Conservation (phyloP, 2,329 filamentous ascomycete species). For the Xylaria sp. region DNA sequence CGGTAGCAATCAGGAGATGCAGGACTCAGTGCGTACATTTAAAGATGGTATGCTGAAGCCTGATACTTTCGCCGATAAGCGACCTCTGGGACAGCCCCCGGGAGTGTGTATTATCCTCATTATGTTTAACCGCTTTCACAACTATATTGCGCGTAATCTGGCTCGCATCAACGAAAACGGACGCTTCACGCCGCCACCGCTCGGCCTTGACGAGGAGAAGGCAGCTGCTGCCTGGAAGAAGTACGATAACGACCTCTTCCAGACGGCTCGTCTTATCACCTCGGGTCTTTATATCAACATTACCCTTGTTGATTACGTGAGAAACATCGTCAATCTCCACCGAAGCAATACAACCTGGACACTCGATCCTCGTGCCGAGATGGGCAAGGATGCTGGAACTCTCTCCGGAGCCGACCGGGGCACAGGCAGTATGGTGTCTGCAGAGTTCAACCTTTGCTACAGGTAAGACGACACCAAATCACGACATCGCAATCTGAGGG, state of each 20-base stretch:
- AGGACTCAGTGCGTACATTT: constrained; percentile 71
- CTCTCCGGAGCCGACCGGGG: constrained; percentile 68
- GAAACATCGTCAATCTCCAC: constrained; percentile 77
- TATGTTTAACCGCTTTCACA: constrained; percentile 88
- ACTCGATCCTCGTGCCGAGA: constrained; percentile 75
- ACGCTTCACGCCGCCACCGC: constrained; percentile 71
- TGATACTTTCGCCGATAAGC: constrained; percentile 73
- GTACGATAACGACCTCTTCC: constrained; percentile 79
- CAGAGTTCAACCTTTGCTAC: constrained; percentile 89
- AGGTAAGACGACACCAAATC: constrained; percentile 51
- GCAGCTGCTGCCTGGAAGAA: constrained; percentile 64
- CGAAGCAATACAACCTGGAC: constrained; percentile 79
- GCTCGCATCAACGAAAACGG: constrained; percentile 85
- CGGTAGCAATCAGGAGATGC: constrained; percentile 69
- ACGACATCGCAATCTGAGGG: neutral
- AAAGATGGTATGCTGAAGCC: constrained; percentile 74
- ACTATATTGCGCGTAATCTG: constrained; percentile 79
- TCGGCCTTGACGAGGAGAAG: constrained; percentile 55
- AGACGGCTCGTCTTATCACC: constrained; percentile 77
- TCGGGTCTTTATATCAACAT: constrained; percentile 81
- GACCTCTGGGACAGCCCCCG: constrained; percentile 72
- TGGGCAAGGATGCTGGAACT: constrained; percentile 60
- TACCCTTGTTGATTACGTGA: constrained; percentile 77
- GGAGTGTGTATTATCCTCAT: constrained; percentile 74
- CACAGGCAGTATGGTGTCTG: constrained; percentile 81